Conservation (phyloP, 2,329 filamentous ascomycete species). For the Drechslerella dactyloides region DNA sequence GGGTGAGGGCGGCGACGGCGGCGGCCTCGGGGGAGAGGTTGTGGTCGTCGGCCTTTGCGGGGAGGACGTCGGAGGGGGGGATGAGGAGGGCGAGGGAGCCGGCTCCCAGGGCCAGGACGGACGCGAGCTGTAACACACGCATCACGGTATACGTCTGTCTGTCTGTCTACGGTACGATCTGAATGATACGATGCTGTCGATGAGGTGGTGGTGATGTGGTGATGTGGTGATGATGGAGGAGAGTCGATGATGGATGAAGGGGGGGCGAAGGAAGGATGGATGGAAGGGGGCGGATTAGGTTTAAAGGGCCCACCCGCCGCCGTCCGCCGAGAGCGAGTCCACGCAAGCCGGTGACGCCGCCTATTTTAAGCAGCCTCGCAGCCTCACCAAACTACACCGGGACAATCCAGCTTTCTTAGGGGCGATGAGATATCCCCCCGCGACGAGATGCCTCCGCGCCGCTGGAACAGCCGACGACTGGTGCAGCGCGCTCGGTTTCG, state of each 20-base stretch:
- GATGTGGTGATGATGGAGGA: not conserved
- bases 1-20: constrained; percentile 29
- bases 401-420: not conserved
- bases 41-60: constrained; percentile 28
- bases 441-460: constrained; percentile 1
- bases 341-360: constrained; percentile 8
- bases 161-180: not conserved
- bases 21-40: constrained; percentile 35
- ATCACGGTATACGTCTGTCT: constrained; percentile 1
- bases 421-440: not conserved
- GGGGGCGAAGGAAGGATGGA: not conserved
- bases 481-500: not conserved
- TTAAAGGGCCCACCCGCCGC: not conserved
- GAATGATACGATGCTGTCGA: not conserved
- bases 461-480: not conserved
- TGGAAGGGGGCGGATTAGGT: not conserved
- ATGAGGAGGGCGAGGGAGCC: constrained; percentile 47
- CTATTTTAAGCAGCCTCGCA: not conserved
- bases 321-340: not conserved
- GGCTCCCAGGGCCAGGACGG: constrained; percentile 46
- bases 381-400: not conserved
- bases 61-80: constrained; percentile 36
- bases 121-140: constrained; percentile 41
- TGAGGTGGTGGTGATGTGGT: not conserved
- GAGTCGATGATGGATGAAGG: not conserved